Percentiles rank a stretch among this genome's conserved stretches.
Conservation (phyloP, 306 rosid species). For the Acacia confusa region DNA sequence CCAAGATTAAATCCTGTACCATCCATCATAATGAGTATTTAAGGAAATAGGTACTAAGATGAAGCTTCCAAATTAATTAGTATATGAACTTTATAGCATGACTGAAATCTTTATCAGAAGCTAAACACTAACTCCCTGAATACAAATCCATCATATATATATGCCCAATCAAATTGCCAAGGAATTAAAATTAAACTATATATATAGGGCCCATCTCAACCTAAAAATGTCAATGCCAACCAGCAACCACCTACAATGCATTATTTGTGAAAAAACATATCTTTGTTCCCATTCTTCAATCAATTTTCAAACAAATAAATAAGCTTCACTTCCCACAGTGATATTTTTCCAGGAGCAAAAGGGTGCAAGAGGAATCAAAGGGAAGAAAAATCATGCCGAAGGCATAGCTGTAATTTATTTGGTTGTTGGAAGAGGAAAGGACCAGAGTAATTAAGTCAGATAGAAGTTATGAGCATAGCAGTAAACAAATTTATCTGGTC, state of each 20-base stretch:
- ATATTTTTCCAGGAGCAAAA: background rate
- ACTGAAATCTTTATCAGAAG: slow-evolving; percentile 11
- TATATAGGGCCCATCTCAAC: background rate
- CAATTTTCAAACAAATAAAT: slow-evolving; percentile 1
- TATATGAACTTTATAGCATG: slow-evolving; percentile 9
- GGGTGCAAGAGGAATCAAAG: background rate
- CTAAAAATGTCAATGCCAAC: slow-evolving; percentile 16
- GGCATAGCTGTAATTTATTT: background rate
- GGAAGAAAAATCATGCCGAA: background rate
- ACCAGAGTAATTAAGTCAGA: background rate
- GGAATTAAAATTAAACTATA: background rate
- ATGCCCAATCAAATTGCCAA: slow-evolving; percentile 16
- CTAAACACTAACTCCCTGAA: slow-evolving; percentile 11
- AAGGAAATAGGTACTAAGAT: slow-evolving; percentile 35
- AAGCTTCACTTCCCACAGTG: background rate
- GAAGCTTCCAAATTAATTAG: slow-evolving; percentile 30
- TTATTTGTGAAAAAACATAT: background rate
- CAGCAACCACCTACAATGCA: slow-evolving; percentile 5
- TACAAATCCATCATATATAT: background rate
- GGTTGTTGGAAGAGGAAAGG: background rate
- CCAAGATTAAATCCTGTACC: slow-evolving; percentile 55
- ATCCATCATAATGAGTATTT: slow-evolving; percentile 57
- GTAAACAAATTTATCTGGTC: background rate
- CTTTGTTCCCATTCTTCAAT: background rate
- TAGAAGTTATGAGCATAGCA: background rate